phyloP scores from a whole-genome alignment of 805 yeast species.

The Teunomyces panamensis region DNA sequence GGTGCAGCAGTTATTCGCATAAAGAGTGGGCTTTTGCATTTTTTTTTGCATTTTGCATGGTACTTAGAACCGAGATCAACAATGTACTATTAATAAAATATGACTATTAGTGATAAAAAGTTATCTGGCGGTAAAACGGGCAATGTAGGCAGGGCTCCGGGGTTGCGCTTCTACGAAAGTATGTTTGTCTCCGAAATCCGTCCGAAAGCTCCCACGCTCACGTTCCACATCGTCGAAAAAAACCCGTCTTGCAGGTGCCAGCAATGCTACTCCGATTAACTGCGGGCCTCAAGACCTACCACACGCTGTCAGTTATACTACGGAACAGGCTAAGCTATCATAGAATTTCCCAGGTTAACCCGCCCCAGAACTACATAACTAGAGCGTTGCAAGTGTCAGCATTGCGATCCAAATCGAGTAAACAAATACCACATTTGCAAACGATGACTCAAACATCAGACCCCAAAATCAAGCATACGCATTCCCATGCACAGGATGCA shows the following conservation, averaged over 20 bases:
- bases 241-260: neutral
- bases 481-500: neutral
- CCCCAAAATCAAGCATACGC: neutral
- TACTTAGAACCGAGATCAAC: too few species aligned
- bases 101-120: too few species aligned
- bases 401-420: neutral
- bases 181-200: neutral
- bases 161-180: neutral
- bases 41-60: too few species aligned
- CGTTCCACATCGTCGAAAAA: slow-evolving; percentile 4
- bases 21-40: neutral
- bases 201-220: neutral
- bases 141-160: neutral
- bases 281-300: neutral
- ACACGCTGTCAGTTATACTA: neutral
- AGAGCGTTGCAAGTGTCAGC: neutral
- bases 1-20: slow-evolving; percentile 17
- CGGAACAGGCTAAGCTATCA: neutral
- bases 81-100: too few species aligned
- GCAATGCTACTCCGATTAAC: slow-evolving; percentile 1
- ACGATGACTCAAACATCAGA: neutral
- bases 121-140: too few species aligned
- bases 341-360: neutral
- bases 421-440: slow-evolving; percentile 1
- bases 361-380: neutral